These are phyloP conservation scores for Gynostemma pentaphyllum DNA, from an alignment of 306 rosid species.

Conservation along the genomic window DNA sequence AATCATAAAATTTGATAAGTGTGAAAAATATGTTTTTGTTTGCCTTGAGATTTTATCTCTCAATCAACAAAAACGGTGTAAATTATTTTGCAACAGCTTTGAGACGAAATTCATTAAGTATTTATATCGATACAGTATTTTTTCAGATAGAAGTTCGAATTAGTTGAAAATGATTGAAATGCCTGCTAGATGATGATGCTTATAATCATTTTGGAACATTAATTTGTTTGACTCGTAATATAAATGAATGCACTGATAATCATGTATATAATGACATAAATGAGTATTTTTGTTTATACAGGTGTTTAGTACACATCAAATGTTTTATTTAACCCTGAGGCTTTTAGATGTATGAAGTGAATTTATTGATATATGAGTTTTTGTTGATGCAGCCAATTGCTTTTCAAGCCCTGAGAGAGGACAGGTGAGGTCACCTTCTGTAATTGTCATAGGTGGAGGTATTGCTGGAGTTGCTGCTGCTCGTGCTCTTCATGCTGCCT, in stretches of 20 bases:
- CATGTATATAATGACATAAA: not conserved
- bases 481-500: slow-evolving; percentile 82
- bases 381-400: slow-evolving; percentile 38
- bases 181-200: not conserved
- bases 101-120: not conserved
- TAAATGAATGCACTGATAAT: not conserved
- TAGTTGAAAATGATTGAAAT: not conserved
- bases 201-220: not conserved
- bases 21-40: not conserved
- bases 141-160: not conserved
- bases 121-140: not conserved
- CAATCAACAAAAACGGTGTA: not conserved
- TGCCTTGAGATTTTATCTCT: not conserved
- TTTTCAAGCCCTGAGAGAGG: slow-evolving; percentile 28
- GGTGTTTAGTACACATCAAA: not conserved
- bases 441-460: slow-evolving; percentile 87
- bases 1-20: not conserved
- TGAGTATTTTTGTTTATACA: not conserved
- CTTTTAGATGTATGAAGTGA: not conserved
- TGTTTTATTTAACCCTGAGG: not conserved
- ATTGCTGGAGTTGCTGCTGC: slow-evolving; percentile 95
- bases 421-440: slow-evolving; percentile 67
- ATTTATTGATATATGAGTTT: not conserved
- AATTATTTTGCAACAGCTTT: not conserved
- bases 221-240: not conserved